Percentiles rank a stretch among this genome's conserved stretches.
These are phyloP conservation scores for Immersiporthe knoxdaviesiana DNA, from an alignment of 2,329 filamentous ascomycete species.

Conservation along the genomic window DNA sequence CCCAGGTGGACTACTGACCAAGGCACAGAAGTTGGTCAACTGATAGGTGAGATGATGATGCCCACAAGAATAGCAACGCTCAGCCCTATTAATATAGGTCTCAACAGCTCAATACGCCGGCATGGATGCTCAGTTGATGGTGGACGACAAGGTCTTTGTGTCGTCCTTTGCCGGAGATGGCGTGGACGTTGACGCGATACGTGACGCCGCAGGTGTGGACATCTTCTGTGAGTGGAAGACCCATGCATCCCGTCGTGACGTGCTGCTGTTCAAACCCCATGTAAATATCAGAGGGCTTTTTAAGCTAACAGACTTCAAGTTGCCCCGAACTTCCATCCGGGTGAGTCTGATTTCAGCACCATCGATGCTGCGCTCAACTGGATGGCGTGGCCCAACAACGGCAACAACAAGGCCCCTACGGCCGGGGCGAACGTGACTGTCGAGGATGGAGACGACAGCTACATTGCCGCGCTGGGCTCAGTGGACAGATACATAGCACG, in stretches of 20 bases:
- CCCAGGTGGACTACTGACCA: too few species aligned
- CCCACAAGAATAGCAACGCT: not conserved
- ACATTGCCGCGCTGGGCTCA: constrained; percentile 39
- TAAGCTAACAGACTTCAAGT: not conserved
- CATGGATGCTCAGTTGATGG: constrained; percentile 50
- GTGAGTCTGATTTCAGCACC: constrained; percentile 39
- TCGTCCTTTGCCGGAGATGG: constrained; percentile 57
- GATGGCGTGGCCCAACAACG: constrained; percentile 48
- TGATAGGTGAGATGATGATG: constrained; percentile 34
- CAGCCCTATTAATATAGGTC: not conserved
- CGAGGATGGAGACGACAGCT: constrained; percentile 42
- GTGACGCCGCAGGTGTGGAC: constrained; percentile 45
- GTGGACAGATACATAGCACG: constrained; percentile 32
- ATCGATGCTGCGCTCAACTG: constrained; percentile 50
- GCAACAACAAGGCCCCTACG: constrained; percentile 53
- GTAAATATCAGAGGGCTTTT: too few species aligned
- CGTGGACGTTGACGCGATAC: constrained; percentile 47
- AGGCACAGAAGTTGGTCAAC: too few species aligned
- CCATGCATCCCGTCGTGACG: too few species aligned
- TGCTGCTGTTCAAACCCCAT: not conserved
- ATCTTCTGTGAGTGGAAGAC: constrained; percentile 44
- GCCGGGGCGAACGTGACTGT: constrained; percentile 45
- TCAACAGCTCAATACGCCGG: constrained; percentile 45
- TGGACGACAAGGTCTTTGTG: constrained; percentile 54
- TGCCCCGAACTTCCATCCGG: constrained; percentile 54